A percentile compares a stretch with the other conserved stretches of the same genome.
These are phyloP conservation scores for Linnemannia schmuckeri DNA, from an alignment of 192 early-diverging fungal genomes.

Conservation along the genomic window DNA sequence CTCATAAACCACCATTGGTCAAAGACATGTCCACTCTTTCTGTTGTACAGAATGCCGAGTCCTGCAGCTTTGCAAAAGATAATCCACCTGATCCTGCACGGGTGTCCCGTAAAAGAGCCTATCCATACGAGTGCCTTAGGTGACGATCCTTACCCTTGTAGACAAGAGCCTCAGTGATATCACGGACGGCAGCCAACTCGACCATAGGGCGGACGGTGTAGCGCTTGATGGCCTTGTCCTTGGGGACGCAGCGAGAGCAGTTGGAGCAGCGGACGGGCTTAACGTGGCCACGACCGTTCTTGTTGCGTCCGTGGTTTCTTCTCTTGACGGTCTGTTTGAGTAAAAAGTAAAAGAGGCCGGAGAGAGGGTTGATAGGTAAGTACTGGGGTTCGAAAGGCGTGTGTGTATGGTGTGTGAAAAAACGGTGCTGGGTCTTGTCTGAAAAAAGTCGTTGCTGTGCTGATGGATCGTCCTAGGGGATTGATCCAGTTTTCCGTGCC, in stretches of 20 bases:
- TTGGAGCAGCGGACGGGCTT: conserved; percentile 98
- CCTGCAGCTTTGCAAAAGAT: not conserved
- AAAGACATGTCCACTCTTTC: not conserved
- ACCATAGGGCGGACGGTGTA: conserved; percentile 99
- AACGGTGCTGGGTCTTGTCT: not conserved
- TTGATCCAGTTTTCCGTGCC: not conserved
- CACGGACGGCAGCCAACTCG: conserved; percentile 96
- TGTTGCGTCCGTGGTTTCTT: conserved; percentile 99
- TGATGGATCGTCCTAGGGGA: conserved; percentile 6
- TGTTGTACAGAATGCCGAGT: not conserved
- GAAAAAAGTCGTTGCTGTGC: not conserved
- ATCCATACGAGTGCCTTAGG: conserved; percentile 82
- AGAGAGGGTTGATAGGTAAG: not conserved
- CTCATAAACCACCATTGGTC: not conserved
- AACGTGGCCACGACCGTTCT: conserved; percentile 98
- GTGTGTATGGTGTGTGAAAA: not conserved
- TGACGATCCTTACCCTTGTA: conserved; percentile 77
- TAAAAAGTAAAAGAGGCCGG: not conserved
- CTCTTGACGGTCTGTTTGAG: conserved; percentile 91
- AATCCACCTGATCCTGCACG: not conserved
- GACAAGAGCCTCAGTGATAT: conserved; percentile 96
- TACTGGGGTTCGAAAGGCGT: not conserved
- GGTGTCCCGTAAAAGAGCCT: not conserved
- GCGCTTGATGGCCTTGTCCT: conserved; percentile 99
- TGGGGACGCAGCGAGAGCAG: conserved; percentile 89